These are phyloP conservation scores for Starmerella tilneyi DNA, from an alignment of 805 yeast species.

Conservation along the genomic window DNA sequence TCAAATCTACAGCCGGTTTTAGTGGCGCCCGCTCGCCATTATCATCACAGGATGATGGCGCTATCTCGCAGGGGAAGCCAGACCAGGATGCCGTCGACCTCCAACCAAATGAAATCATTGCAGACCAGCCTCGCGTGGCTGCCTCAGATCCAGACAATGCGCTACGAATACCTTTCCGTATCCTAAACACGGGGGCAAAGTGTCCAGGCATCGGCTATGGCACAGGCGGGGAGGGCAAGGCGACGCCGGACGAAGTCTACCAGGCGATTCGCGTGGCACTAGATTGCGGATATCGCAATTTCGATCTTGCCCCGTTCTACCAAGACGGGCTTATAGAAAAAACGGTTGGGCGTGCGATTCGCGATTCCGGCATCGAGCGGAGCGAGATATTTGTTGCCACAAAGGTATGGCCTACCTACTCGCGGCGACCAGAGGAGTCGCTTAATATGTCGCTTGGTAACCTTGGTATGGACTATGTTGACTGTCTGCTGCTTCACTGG, in stretches of 20 bases:
- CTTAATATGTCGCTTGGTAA: constrained; percentile 50
- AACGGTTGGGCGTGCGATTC: constrained; percentile 42
- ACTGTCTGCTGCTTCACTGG: constrained; percentile 74
- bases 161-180: constrained; percentile 13
- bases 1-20: too few species aligned
- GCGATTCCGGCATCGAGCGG: constrained; percentile 41
- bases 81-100: background rate
- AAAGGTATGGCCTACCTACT: constrained; percentile 40
- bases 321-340: constrained; percentile 42
- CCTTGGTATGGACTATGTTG: constrained; percentile 65
- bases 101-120: background rate
- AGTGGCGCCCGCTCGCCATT: too few species aligned
- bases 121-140: background rate
- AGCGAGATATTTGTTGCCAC: constrained; percentile 61
- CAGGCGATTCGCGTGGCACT: constrained; percentile 52
- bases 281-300: constrained; percentile 59
- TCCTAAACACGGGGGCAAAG: constrained; percentile 46
- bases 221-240: constrained; percentile 42
- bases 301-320: constrained; percentile 66
- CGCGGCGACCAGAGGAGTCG: constrained; percentile 39
- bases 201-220: constrained; percentile 70
- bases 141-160: background rate
- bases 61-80: too few species aligned
- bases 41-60: too few species aligned
- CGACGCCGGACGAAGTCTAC: constrained; percentile 31